Percentiles rank a stretch among this genome's conserved stretches.
Conservation (phyloP, 2,329 filamentous ascomycete species). For the Sclerotinia subarctica region DNA sequence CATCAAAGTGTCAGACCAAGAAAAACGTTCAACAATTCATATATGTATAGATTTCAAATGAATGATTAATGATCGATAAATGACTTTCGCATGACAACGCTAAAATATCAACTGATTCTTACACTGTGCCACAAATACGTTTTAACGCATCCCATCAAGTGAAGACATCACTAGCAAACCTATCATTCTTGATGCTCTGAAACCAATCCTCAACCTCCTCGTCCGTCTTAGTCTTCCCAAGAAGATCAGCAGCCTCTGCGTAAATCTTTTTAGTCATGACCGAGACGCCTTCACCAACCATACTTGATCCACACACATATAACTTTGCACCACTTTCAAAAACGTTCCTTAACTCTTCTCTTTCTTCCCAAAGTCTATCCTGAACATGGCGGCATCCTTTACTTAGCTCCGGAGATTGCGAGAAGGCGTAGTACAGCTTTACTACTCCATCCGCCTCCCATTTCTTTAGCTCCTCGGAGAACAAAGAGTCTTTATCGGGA, state of each 20-base stretch:
- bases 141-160: not conserved
- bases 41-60: not conserved
- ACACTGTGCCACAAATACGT: not conserved
- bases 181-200: constrained; percentile 17
- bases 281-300: constrained; percentile 17
- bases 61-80: not conserved
- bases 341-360: constrained; percentile 13
- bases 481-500: constrained; percentile 44
- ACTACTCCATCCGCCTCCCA: constrained; percentile 24
- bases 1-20: not conserved
- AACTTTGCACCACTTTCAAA: constrained; percentile 23
- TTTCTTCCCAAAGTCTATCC: constrained; percentile 24
- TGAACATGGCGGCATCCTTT: constrained; percentile 21
- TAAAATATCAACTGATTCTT: not conserved
- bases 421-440: constrained; percentile 18
- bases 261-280: constrained; percentile 22
- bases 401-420: constrained; percentile 3
- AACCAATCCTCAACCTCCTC: constrained; percentile 24
- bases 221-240: constrained; percentile 17
- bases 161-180: constrained; percentile 25
- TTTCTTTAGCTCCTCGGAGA: constrained; percentile 41
- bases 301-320: constrained; percentile 22
- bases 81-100: not conserved
- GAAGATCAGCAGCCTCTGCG: not conserved
- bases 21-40: too few species aligned